Evolutionary conservation across 495 filamentous ascomycete genomes (phyloP).

Genomic region (Achaetomiella virescens): DNA sequence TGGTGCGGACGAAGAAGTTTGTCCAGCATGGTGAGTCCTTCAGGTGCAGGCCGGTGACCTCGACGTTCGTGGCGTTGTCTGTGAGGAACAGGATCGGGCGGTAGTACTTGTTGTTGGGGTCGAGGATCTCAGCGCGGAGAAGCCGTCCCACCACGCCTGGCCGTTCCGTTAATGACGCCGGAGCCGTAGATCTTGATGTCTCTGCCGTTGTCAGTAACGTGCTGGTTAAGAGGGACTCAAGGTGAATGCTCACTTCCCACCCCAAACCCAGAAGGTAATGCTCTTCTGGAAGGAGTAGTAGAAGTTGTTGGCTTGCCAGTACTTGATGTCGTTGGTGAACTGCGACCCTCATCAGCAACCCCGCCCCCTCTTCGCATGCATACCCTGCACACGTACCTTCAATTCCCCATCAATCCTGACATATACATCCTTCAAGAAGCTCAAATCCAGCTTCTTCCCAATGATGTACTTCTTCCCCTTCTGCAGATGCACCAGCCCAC

Average conservation of each 20-base stretch:
- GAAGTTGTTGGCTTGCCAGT: slow-evolving; percentile 55
- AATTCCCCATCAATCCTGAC: slow-evolving; percentile 52
- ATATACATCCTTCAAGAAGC: slow-evolving; percentile 51
- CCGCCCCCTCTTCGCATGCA: too few relatives aligned
- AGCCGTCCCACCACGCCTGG: slow-evolving; percentile 35
- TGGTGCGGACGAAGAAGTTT: slow-evolving; percentile 48
- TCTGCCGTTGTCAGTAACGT: neutral
- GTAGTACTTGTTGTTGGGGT: slow-evolving; percentile 46
- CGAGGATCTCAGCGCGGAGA: slow-evolving; percentile 34
- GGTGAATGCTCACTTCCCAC: slow-evolving; percentile 36
- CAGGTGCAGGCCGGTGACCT: slow-evolving; percentile 50
- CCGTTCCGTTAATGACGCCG: slow-evolving; percentile 53
- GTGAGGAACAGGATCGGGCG: slow-evolving; percentile 52
- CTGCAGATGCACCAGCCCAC: slow-evolving; percentile 39
- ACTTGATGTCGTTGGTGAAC: slow-evolving; percentile 54
- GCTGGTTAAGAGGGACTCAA: too few relatives aligned
- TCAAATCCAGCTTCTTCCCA: slow-evolving; percentile 51
- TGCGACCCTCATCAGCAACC: neutral
- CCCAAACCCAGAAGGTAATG: slow-evolving; percentile 57
- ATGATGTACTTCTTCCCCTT: slow-evolving; percentile 44
- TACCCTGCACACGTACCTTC: too few relatives aligned
- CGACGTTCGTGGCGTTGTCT: slow-evolving; percentile 50
- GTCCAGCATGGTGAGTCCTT: slow-evolving; percentile 56
- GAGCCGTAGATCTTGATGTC: slow-evolving; percentile 51
- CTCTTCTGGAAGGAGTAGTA: slow-evolving; percentile 53